These are phyloP conservation scores for Arthrobotrys sinensis DNA, from an alignment of 2,329 filamentous ascomycete genomes.

Conservation along the genomic window DNA sequence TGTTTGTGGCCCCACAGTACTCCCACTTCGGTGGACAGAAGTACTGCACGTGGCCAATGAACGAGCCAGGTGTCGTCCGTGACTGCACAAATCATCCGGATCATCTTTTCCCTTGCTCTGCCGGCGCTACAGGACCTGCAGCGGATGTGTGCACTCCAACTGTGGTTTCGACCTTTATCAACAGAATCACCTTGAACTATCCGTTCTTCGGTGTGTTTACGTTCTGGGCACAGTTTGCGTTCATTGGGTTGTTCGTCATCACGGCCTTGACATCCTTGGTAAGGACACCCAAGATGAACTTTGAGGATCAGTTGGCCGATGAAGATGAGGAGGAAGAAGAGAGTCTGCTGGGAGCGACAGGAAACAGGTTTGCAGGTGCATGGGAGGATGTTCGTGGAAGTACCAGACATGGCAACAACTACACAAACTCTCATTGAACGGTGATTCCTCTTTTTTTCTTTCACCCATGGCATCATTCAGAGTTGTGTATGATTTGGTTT, in stretches of 20 bases:
- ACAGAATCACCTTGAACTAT: conserved; percentile 92
- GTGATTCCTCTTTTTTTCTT: conserved; percentile 1
- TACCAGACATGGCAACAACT: conserved; percentile 19
- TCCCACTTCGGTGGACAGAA: conserved; percentile 94
- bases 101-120: conserved; percentile 85
- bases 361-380: conserved; percentile 84
- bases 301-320: conserved; percentile 88
- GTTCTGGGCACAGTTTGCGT: conserved; percentile 97
- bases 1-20: conserved; percentile 96
- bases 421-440: conserved; percentile 10
- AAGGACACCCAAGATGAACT: conserved; percentile 82
- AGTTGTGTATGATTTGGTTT: conserved; percentile 4
- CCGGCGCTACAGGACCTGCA: conserved; percentile 78
- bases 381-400: conserved; percentile 87
- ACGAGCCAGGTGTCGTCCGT: conserved; percentile 73
- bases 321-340: conserved; percentile 91
- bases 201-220: conserved; percentile 93
- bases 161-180: conserved; percentile 91
- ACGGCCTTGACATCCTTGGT: conserved; percentile 85
- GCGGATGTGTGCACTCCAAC: conserved; percentile 91
- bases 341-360: conserved; percentile 86
- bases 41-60: conserved; percentile 83
- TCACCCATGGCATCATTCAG: conserved; percentile 2
- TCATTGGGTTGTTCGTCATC: conserved; percentile 85
- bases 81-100: conserved; percentile 81